Conservation (phyloP, 805 yeast genomes). For the Myxozyma geophila region DNA sequence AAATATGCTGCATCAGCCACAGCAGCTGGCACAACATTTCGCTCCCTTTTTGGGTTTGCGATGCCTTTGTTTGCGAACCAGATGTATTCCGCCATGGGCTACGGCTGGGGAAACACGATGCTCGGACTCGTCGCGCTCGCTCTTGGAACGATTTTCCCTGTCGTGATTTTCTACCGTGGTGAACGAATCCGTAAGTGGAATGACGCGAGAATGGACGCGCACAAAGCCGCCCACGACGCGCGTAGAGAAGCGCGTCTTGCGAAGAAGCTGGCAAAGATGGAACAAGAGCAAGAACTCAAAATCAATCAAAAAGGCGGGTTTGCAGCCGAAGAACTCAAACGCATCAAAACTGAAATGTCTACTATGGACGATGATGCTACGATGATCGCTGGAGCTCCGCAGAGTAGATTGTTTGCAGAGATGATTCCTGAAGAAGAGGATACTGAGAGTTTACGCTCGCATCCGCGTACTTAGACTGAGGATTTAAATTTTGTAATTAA, state of each 20-base stretch:
- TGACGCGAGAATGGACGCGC: slow-evolving; percentile 22
- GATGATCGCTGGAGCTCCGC: not conserved
- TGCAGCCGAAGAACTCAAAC: slow-evolving; percentile 1
- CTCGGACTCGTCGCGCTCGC: slow-evolving; percentile 63
- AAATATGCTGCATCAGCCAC: slow-evolving; percentile 75
- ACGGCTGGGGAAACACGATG: slow-evolving; percentile 79
- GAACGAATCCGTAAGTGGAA: slow-evolving; percentile 59
- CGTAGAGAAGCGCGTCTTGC: slow-evolving; percentile 10
- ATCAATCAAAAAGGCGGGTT: slow-evolving; percentile 1
- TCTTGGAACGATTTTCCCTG: slow-evolving; percentile 65
- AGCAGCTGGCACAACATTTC: slow-evolving; percentile 75
- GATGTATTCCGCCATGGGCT: slow-evolving; percentile 72
- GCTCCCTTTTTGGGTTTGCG: slow-evolving; percentile 70
- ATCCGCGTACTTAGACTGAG: not conserved
- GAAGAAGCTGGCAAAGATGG: slow-evolving; percentile 3
- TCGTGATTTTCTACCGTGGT: slow-evolving; percentile 61
- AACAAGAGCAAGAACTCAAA: slow-evolving; percentile 7
- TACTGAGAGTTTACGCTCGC: not conserved
- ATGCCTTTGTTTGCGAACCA: slow-evolving; percentile 86
- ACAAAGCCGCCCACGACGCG: slow-evolving; percentile 19
- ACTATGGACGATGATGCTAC: not conserved
- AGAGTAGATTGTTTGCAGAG: not conserved
- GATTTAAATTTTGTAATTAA: not conserved
- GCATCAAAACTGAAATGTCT: not conserved
- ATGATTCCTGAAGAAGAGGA: slow-evolving; percentile 17